Evolutionary conservation across 2,329 filamentous ascomycete species (phyloP).

Genomic region (Coleophoma crateriformis): DNA sequence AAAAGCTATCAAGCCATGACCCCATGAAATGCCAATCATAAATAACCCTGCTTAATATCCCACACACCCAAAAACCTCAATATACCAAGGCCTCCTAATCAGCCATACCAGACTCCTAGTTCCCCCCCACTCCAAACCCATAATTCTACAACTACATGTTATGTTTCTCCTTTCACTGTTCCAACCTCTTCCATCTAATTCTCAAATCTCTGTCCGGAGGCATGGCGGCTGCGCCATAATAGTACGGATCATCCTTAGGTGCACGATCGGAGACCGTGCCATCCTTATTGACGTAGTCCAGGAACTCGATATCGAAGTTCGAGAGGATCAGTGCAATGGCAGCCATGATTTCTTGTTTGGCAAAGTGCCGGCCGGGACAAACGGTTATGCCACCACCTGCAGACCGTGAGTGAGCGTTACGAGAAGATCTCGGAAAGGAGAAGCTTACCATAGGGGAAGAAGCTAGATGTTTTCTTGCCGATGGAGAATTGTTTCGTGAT

Average conservation of each 20-base stretch:
- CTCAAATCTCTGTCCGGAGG: background rate
- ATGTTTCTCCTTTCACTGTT: background rate
- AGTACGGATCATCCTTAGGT: background rate
- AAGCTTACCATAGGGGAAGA: constrained; percentile 2
- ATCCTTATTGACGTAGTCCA: constrained; percentile 1
- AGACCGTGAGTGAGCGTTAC: background rate
- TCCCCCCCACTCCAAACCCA: background rate
- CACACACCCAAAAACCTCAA: too few relatives aligned
- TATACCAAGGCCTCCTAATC: too few relatives aligned
- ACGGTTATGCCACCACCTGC: background rate
- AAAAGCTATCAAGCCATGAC: too few relatives aligned
- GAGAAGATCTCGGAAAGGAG: background rate
- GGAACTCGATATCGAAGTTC: constrained; percentile 3
- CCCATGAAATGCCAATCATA: too few relatives aligned
- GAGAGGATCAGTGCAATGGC: background rate
- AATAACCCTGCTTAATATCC: too few relatives aligned
- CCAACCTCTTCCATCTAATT: background rate
- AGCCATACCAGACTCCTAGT: too few relatives aligned
- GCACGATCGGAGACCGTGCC: background rate
- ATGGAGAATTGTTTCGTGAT: background rate
- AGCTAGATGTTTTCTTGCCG: background rate
- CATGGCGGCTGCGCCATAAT: background rate
- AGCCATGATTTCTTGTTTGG: constrained; percentile 5
- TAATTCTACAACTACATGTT: background rate
- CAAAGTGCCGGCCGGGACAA: constrained; percentile 3